Conservation (phyloP, 2,329 filamentous ascomycete species). For the Aureobasidium uvarum region DNA sequence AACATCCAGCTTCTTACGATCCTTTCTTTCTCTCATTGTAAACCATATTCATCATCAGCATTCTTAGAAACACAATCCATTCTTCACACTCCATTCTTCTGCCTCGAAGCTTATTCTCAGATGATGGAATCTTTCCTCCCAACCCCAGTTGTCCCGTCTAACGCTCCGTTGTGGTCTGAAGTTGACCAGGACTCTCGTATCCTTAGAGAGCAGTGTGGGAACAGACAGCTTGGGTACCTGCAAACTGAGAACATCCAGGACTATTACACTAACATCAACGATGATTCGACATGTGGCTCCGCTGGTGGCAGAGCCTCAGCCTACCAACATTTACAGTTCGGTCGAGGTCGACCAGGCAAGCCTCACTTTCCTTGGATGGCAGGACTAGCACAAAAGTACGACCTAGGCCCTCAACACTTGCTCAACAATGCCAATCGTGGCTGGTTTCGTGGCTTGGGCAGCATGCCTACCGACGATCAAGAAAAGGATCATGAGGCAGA, state of each 20-base stretch:
- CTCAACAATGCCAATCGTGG: slow-evolving; percentile 9
- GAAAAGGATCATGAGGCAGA: slow-evolving; percentile 28
- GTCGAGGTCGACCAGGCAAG: neutral
- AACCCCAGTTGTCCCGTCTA: slow-evolving; percentile 45
- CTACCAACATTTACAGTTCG: neutral
- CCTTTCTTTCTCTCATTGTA: slow-evolving; percentile 35
- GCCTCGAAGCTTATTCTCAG: slow-evolving; percentile 37
- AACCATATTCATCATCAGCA: slow-evolving; percentile 37
- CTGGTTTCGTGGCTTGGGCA: neutral
- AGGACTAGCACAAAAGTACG: slow-evolving; percentile 7
- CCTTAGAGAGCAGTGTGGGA: slow-evolving; percentile 46
- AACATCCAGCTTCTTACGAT: slow-evolving; percentile 44
- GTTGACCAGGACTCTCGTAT: slow-evolving; percentile 34
- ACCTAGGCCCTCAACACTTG: neutral
- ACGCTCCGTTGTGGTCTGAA: slow-evolving; percentile 41
- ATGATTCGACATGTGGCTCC: slow-evolving; percentile 20
- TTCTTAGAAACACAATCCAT: slow-evolving; percentile 41
- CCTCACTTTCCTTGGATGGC: slow-evolving; percentile 7
- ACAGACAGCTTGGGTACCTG: slow-evolving; percentile 40
- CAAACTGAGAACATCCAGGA: slow-evolving; percentile 12
- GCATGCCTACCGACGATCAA: slow-evolving; percentile 12
- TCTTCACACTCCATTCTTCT: slow-evolving; percentile 32
- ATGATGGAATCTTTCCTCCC: slow-evolving; percentile 38
- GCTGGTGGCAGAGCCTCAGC: neutral
- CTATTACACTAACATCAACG: neutral